Percentiles rank a stretch among this genome's conserved stretches.
These are phyloP conservation scores for Monascus ruber DNA, from an alignment of 2,329 filamentous ascomycete species.

Conservation along the genomic window DNA sequence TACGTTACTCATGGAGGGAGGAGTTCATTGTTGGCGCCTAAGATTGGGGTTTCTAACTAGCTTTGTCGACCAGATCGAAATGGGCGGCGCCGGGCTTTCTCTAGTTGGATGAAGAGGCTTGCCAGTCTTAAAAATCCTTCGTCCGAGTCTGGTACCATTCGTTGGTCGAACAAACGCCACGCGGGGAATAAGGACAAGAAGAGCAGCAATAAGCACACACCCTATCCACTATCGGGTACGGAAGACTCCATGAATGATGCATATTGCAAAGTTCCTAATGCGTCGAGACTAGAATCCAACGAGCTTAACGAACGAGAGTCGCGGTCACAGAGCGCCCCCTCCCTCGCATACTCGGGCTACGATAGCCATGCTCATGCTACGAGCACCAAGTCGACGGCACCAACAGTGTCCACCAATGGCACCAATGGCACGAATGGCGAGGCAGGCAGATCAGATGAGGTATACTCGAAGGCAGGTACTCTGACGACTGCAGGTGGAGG, in stretches of 20 bases:
- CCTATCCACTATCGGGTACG: conserved; percentile 75
- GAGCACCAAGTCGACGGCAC: conserved; percentile 62
- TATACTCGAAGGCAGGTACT: conserved; percentile 72
- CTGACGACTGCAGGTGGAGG: conserved; percentile 52
- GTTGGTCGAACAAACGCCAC: conserved; percentile 29
- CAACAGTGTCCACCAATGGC: conserved; percentile 67
- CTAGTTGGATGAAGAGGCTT: conserved; percentile 88
- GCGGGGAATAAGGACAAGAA: conserved; percentile 42
- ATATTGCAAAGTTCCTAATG: conserved; percentile 32
- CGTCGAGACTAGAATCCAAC: conserved; percentile 43
- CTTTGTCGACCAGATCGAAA: conserved; percentile 47
- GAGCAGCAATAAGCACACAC: conserved; percentile 65
- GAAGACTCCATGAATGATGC: conserved; percentile 30
- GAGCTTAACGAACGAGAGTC: conserved; percentile 41
- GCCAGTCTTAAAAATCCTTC: conserved; percentile 64
- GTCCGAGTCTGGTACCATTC: conserved; percentile 40
- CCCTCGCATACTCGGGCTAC: conserved; percentile 50
- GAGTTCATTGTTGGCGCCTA: conserved; percentile 4
- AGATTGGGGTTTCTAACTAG: conserved; percentile 8
- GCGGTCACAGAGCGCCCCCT: conserved; percentile 47
- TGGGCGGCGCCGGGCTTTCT: conserved; percentile 71
- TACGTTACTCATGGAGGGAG: conserved; percentile 15
- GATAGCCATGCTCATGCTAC: conserved; percentile 48
- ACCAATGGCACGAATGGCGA: conserved; percentile 40
- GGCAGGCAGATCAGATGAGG: conserved; percentile 60